A percentile compares a stretch with the other conserved stretches of the same genome.
Conservation (phyloP, 768 basidiomycete genomes). For the Ramaria sp. region DNA sequence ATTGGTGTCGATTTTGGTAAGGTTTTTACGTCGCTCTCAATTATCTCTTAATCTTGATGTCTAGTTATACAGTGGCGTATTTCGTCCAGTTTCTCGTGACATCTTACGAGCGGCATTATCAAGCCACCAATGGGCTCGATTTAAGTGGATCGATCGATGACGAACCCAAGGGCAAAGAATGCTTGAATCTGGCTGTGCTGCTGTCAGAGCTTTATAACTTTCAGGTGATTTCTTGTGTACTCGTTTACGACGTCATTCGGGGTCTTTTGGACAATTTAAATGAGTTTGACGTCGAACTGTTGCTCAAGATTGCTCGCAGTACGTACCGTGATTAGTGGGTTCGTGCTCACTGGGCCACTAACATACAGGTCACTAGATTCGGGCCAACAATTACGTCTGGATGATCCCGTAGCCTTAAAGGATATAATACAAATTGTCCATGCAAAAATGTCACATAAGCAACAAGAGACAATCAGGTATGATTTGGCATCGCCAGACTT, state of each 20-base stretch:
- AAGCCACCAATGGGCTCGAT: conserved; percentile 17
- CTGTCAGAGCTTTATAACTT: conserved; percentile 94
- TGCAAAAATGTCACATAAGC: conserved; percentile 45
- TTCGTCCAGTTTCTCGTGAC: conserved; percentile 67
- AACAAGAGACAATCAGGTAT: conserved; percentile 40
- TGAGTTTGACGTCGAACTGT: conserved; percentile 77
- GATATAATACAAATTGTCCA: conserved; percentile 85
- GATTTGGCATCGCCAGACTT: conserved; percentile 36
- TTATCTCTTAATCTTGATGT: neutral
- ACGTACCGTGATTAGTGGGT: conserved; percentile 15
- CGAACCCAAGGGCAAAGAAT: conserved; percentile 58
- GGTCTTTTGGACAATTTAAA: conserved; percentile 54
- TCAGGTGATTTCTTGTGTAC: conserved; percentile 77
- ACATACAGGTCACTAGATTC: conserved; percentile 44
- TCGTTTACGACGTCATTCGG: conserved; percentile 88
- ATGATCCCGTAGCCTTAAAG: conserved; percentile 86
- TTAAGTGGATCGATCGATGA: conserved; percentile 5
- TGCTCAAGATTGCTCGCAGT: conserved; percentile 82
- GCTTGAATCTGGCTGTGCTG: conserved; percentile 77
- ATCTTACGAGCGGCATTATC: conserved; percentile 53
- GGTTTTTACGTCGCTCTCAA: conserved; percentile 13
- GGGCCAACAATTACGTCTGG: conserved; percentile 83
- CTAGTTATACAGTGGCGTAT: conserved; percentile 49
- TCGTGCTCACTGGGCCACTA: conserved; percentile 4
- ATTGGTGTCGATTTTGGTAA: conserved; percentile 84